Conservation (phyloP, 2,329 filamentous ascomycete genomes). For the Trichoderma citrinoviride region DNA sequence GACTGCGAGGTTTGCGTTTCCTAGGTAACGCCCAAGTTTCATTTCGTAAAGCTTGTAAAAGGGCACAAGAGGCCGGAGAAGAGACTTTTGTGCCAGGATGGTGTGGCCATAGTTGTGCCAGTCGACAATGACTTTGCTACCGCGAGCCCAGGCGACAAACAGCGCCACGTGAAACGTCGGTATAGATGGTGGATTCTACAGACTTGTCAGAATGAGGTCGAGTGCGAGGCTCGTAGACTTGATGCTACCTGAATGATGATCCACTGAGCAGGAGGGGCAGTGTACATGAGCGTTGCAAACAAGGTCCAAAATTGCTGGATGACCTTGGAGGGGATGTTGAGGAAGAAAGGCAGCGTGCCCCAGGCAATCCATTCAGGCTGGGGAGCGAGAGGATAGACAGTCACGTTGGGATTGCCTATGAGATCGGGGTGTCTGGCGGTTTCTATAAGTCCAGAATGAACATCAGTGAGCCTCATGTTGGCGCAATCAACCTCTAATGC, state of each 20-base stretch:
- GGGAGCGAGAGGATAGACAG: slow-evolving; percentile 65
- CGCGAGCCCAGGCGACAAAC: slow-evolving; percentile 69
- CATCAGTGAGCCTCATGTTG: not conserved
- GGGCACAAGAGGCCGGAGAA: slow-evolving; percentile 70
- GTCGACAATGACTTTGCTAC: slow-evolving; percentile 82
- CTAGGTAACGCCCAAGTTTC: slow-evolving; percentile 64
- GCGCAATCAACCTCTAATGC: not conserved
- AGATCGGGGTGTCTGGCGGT: slow-evolving; percentile 80
- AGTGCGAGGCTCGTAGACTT: not conserved
- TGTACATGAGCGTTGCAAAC: slow-evolving; percentile 69
- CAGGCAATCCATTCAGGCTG: slow-evolving; percentile 66
- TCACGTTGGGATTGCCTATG: slow-evolving; percentile 63
- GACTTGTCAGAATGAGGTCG: not conserved
- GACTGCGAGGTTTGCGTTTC: slow-evolving; percentile 76
- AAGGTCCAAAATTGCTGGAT: slow-evolving; percentile 75
- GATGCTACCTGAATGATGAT: slow-evolving; percentile 71
- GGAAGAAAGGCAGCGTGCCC: slow-evolving; percentile 70
- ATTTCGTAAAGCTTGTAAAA: slow-evolving; percentile 77
- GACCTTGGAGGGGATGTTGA: slow-evolving; percentile 81
- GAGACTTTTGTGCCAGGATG: slow-evolving; percentile 67
- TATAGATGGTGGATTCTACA: slow-evolving; percentile 87
- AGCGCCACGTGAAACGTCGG: slow-evolving; percentile 79
- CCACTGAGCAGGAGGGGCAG: slow-evolving; percentile 72
- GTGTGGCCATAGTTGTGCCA: slow-evolving; percentile 99
- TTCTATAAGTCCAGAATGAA: slow-evolving; percentile 48